These are phyloP conservation scores for Herpotrichia juniperi DNA, from an alignment of 2,329 filamentous ascomycete genomes.

Conservation along the genomic window DNA sequence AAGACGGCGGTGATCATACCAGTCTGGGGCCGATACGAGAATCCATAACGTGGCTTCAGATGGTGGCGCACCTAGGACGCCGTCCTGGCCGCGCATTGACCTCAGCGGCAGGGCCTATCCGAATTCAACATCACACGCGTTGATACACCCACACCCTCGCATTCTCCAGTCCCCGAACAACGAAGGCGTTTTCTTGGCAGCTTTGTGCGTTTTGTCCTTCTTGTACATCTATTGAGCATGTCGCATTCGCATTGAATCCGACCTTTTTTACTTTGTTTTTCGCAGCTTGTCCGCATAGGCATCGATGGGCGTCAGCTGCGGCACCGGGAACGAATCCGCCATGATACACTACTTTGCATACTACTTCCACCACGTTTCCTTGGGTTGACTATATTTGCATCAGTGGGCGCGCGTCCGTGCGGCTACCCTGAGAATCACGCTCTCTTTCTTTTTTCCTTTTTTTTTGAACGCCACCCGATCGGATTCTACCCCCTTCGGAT, in stretches of 20 bases:
- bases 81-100: slow-evolving; percentile 20
- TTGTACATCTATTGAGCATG: slow-evolving; percentile 36
- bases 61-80: slow-evolving; percentile 17
- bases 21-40: slow-evolving; percentile 10
- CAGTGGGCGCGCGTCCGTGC: not conserved
- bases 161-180: slow-evolving; percentile 11
- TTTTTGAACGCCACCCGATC: slow-evolving; percentile 12
- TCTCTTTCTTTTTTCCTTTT: slow-evolving; percentile 19
- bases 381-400: not conserved
- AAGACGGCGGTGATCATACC: slow-evolving; percentile 41
- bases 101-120: slow-evolving; percentile 11
- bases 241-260: slow-evolving; percentile 19
- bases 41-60: slow-evolving; percentile 19
- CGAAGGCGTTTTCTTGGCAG: not conserved
- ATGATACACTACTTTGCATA: slow-evolving; percentile 9
- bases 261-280: slow-evolving; percentile 8
- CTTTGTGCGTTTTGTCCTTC: slow-evolving; percentile 19
- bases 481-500: slow-evolving; percentile 21
- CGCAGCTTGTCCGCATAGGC: slow-evolving; percentile 18
- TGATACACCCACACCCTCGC: slow-evolving; percentile 11
- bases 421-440: not conserved
- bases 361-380: not conserved
- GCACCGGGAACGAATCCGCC: slow-evolving; percentile 10
- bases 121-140: slow-evolving; percentile 8
- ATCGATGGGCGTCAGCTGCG: slow-evolving; percentile 15